A percentile compares a stretch with the other conserved stretches of the same genome.
These are phyloP conservation scores for Crotalaria pallida DNA, from an alignment of 306 rosid species.

Conservation along the genomic window DNA sequence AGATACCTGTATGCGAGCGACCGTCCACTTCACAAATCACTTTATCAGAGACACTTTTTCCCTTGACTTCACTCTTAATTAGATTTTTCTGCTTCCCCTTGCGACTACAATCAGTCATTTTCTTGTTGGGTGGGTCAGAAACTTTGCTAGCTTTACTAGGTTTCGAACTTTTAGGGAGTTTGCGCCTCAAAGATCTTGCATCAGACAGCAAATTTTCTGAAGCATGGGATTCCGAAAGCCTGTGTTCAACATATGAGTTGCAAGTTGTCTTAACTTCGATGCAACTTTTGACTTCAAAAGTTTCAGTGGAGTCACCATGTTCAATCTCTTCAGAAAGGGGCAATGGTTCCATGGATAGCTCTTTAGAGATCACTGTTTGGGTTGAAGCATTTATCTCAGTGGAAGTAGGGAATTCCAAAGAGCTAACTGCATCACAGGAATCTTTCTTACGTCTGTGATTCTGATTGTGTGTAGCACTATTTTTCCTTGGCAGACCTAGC, in stretches of 20 bases:
- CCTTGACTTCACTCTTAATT: slow-evolving; percentile 37
- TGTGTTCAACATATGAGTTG: slow-evolving; percentile 28
- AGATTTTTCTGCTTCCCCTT: slow-evolving; percentile 48
- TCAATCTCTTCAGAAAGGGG: slow-evolving; percentile 37
- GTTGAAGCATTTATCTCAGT: slow-evolving; percentile 37
- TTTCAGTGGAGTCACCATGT: slow-evolving; percentile 27
- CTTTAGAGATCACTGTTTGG: slow-evolving; percentile 38
- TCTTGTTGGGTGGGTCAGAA: slow-evolving; percentile 44
- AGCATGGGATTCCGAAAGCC: slow-evolving; percentile 33
- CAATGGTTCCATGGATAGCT: slow-evolving; percentile 33
- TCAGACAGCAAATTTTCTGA: slow-evolving; percentile 30
- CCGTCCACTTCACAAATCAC: slow-evolving; percentile 34
- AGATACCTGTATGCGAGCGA: slow-evolving; percentile 50
- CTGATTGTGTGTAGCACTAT: slow-evolving; percentile 47
- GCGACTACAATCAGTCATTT: slow-evolving; percentile 32
- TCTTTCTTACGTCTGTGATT: slow-evolving; percentile 39
- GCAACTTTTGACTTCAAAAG: slow-evolving; percentile 28
- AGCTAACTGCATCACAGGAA: slow-evolving; percentile 22
- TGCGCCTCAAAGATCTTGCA: slow-evolving; percentile 46
- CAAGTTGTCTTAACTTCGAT: slow-evolving; percentile 33
- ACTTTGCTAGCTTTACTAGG: slow-evolving; percentile 38
- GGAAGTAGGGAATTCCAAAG: slow-evolving; percentile 34
- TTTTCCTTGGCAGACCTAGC: slow-evolving; percentile 27
- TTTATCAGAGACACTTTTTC: slow-evolving; percentile 31
- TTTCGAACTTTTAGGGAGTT: slow-evolving; percentile 44